phyloP scores from a whole-genome alignment of 2,329 filamentous ascomycete genomes.

The Fusarium euwallaceae region DNA sequence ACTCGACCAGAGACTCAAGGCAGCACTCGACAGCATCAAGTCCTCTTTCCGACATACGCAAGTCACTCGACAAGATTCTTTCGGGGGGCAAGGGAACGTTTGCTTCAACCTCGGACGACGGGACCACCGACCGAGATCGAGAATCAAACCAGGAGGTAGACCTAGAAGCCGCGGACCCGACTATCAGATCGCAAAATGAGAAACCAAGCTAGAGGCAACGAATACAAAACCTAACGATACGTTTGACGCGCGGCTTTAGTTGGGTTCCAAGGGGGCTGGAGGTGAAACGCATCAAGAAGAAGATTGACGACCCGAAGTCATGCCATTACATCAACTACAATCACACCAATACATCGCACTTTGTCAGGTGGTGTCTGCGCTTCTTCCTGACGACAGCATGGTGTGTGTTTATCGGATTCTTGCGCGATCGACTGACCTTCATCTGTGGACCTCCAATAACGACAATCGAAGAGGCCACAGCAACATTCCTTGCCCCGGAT shows the following conservation, averaged over 20 bases:
- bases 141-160: background rate
- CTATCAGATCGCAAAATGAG: background rate
- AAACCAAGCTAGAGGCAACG: background rate
- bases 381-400: slow-evolving; percentile 24
- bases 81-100: background rate
- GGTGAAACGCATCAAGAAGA: slow-evolving; percentile 30
- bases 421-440: slow-evolving; percentile 18
- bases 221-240: background rate
- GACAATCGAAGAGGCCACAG: background rate
- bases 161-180: background rate
- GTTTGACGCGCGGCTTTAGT: too few species aligned
- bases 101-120: background rate
- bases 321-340: slow-evolving; percentile 35
- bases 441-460: background rate
- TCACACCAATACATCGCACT: background rate
- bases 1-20: background rate
- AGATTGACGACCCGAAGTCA: slow-evolving; percentile 31
- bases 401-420: slow-evolving; percentile 19
- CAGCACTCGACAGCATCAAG: background rate
- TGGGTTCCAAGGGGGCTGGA: background rate
- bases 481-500: background rate
- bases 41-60: background rate
- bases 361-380: background rate
- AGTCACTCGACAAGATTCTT: background rate
- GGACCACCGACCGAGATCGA: background rate